Percentiles rank a stretch among this genome's conserved stretches.
These are phyloP conservation scores for Fusarium sp. DNA, from an alignment of 2,329 filamentous ascomycete species.

Conservation along the genomic window DNA sequence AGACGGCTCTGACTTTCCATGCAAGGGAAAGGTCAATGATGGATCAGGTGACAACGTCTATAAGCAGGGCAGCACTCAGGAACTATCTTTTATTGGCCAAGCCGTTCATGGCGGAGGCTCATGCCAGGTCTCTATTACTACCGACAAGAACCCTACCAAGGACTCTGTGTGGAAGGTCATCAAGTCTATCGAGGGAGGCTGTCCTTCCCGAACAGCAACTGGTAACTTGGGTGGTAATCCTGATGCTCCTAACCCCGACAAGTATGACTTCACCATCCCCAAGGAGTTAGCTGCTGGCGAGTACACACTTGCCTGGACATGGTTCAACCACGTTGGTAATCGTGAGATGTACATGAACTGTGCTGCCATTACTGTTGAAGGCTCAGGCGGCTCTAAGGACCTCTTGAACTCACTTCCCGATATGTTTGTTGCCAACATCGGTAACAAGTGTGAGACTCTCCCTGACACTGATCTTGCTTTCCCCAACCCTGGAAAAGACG, in stretches of 20 bases:
- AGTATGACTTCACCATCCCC: slow-evolving; percentile 79
- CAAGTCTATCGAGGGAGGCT: slow-evolving; percentile 87
- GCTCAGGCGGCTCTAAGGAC: slow-evolving; percentile 60
- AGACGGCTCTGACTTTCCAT: slow-evolving; percentile 80
- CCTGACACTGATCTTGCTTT: slow-evolving; percentile 67
- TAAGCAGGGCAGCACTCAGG: slow-evolving; percentile 56
- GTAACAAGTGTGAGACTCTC: slow-evolving; percentile 64
- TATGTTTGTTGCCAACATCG: slow-evolving; percentile 77
- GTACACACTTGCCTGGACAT: slow-evolving; percentile 89
- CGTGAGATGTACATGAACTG: slow-evolving; percentile 99
- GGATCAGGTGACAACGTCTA: slow-evolving; percentile 69
- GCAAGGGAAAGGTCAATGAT: slow-evolving; percentile 71
- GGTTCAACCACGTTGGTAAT: slow-evolving; percentile 94
- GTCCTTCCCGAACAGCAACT: slow-evolving; percentile 69
- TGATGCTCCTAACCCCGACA: slow-evolving; percentile 59
- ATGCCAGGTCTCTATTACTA: slow-evolving; percentile 89
- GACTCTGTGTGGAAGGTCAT: slow-evolving; percentile 87
- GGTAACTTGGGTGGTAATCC: slow-evolving; percentile 71
- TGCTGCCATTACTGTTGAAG: slow-evolving; percentile 76
- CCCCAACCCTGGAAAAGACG: slow-evolving; percentile 70
- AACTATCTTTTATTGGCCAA: slow-evolving; percentile 74
- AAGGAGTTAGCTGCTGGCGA: slow-evolving; percentile 78
- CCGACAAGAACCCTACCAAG: slow-evolving; percentile 76
- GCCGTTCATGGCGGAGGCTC: slow-evolving; percentile 92
- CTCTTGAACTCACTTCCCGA: slow-evolving; percentile 74